Percentiles rank a stretch among this genome's conserved stretches.
These are phyloP conservation scores for Melaleuca alternifolia DNA, from an alignment of 345 rosid species.

Conservation along the genomic window DNA sequence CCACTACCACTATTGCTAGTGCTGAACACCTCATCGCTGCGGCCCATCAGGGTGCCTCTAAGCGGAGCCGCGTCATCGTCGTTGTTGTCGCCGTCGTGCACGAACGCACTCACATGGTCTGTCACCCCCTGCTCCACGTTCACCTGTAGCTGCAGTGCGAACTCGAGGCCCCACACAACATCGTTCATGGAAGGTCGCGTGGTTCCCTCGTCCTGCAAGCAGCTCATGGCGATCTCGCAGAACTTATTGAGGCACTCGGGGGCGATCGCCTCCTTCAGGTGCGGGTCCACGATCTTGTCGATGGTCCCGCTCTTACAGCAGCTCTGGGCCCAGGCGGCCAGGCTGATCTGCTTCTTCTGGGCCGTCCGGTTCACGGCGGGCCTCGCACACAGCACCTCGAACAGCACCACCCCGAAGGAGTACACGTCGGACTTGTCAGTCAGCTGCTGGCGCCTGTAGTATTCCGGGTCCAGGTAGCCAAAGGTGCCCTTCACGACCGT, in stretches of 20 bases:
- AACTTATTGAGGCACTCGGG: conserved; percentile 23
- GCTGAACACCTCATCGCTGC: background rate
- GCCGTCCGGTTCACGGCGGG: background rate
- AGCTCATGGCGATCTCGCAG: conserved; percentile 25
- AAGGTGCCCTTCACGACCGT: conserved; percentile 8
- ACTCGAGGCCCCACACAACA: conserved; percentile 20
- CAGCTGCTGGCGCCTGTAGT: background rate
- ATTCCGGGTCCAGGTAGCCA: conserved; percentile 18
- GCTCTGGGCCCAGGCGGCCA: conserved; percentile 2
- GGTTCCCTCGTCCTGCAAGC: conserved; percentile 18
- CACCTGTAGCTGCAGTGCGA: conserved; percentile 19
- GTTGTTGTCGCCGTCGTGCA: background rate
- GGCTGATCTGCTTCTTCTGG: background rate
- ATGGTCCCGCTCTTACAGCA: background rate
- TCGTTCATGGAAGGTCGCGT: conserved; percentile 31
- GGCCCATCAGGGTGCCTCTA: background rate
- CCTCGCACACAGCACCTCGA: conserved; percentile 15
- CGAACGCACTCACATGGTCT: too few relatives aligned
- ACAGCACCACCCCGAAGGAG: conserved; percentile 18
- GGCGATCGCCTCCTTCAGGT: conserved; percentile 2
- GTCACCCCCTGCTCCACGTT: background rate
- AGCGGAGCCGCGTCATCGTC: background rate
- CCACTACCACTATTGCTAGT: background rate
- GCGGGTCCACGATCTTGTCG: conserved; percentile 8
- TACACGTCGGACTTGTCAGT: conserved; percentile 16